These are phyloP conservation scores for Camellia lanceoleosa DNA, from an alignment of 148 eudicot species.

Conservation along the genomic window DNA sequence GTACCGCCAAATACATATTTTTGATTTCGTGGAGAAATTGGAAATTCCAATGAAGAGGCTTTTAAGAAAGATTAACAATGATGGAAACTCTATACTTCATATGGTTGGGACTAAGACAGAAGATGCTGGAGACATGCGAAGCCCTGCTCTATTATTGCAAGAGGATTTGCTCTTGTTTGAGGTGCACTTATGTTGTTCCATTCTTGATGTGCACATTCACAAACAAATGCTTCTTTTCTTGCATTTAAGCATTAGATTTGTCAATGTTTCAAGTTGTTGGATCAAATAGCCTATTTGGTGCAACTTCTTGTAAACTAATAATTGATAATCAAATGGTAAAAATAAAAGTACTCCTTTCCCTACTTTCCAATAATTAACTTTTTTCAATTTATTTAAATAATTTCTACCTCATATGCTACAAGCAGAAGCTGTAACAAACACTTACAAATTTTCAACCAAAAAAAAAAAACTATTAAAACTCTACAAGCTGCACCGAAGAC, in stretches of 20 bases:
- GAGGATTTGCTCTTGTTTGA: slow-evolving; percentile 12
- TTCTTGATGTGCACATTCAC: neutral
- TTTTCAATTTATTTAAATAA: too few relatives aligned
- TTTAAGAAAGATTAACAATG: neutral
- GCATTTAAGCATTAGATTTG: neutral
- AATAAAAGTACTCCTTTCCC: too few relatives aligned
- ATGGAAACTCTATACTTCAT: slow-evolving; percentile 9
- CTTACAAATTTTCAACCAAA: too few relatives aligned
- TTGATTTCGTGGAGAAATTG: slow-evolving; percentile 5
- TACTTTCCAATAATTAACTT: too few relatives aligned
- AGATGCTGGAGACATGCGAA: slow-evolving; percentile 2
- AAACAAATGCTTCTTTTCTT: neutral
- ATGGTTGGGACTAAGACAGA: slow-evolving; percentile 7
- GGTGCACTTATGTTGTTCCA: neutral
- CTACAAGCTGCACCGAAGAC: too few relatives aligned
- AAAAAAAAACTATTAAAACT: too few relatives aligned
- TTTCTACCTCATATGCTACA: too few relatives aligned
- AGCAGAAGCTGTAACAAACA: too few relatives aligned
- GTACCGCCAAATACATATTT: slow-evolving; percentile 9
- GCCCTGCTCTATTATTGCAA: slow-evolving; percentile 10
- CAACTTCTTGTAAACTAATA: neutral
- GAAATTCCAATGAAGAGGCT: slow-evolving; percentile 13
- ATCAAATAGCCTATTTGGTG: neutral
- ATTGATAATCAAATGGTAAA: neutral
- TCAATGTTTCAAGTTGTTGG: neutral